These are phyloP conservation scores for Apiospora sp. DNA, from an alignment of 2,329 filamentous ascomycete species.

Conservation along the genomic window DNA sequence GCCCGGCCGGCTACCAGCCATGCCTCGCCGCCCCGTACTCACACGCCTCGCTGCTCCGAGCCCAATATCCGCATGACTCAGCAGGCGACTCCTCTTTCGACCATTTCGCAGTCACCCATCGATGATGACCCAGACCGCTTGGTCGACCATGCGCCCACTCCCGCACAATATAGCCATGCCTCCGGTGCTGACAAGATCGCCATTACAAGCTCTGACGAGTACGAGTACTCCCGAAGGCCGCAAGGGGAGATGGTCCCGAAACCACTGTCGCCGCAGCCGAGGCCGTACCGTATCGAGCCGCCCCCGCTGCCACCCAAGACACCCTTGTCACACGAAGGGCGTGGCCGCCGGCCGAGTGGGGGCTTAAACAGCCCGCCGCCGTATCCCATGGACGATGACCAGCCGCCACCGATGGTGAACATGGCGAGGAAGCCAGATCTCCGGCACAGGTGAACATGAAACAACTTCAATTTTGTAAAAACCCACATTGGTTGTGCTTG, in stretches of 20 bases:
- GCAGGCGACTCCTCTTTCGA: slow-evolving; percentile 3
- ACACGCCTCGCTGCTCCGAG: slow-evolving; percentile 34
- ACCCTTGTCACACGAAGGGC: slow-evolving; percentile 65
- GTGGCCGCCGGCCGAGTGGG: slow-evolving; percentile 42
- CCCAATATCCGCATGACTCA: slow-evolving; percentile 3
- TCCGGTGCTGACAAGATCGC: slow-evolving; percentile 73
- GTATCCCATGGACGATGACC: slow-evolving; percentile 78
- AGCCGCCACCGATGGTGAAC: slow-evolving; percentile 83
- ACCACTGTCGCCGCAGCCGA: slow-evolving; percentile 39
- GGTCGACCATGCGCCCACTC: slow-evolving; percentile 63
- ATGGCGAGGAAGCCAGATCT: slow-evolving; percentile 86
- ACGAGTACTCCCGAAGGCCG: slow-evolving; percentile 50
- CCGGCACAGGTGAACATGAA: slow-evolving; percentile 52
- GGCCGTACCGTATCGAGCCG: slow-evolving; percentile 60
- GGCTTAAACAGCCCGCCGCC: slow-evolving; percentile 59
- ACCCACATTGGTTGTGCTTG: background rate
- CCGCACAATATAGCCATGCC: slow-evolving; percentile 64
- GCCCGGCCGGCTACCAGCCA: slow-evolving; percentile 45
- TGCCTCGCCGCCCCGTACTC: slow-evolving; percentile 41
- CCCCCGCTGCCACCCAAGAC: slow-evolving; percentile 82
- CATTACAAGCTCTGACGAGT: slow-evolving; percentile 67
- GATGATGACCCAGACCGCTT: slow-evolving; percentile 58
- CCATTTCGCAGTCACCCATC: slow-evolving; percentile 40
- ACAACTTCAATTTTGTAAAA: background rate
- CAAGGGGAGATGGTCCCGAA: slow-evolving; percentile 37